Percentiles rank a stretch among this genome's conserved stretches.
phyloP scores from a whole-genome alignment of 345 rosid genomes.

The Eucalyptus camaldulensis region DNA sequence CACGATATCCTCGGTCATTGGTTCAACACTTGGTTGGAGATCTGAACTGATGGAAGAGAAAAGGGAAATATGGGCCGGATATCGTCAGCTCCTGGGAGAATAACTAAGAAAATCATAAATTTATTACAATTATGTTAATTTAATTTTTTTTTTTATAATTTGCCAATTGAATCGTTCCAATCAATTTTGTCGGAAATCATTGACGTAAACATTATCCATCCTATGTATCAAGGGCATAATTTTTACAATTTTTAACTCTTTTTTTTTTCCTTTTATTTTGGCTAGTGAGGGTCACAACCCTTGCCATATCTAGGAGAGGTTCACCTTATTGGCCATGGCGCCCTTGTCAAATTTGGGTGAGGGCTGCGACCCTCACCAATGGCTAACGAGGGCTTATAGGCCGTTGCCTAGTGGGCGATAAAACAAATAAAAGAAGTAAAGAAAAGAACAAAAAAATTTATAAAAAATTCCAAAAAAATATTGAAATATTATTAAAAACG shows the following conservation, averaged over 20 bases:
- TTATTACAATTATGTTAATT: fast-evolving
- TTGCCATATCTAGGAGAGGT: neutral
- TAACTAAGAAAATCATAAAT: neutral
- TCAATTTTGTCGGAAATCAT: too few species aligned
- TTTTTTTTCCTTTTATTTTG: neutral
- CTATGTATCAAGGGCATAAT: neutral
- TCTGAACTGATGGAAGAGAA: neutral
- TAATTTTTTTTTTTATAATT: too few species aligned
- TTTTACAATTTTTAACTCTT: too few species aligned
- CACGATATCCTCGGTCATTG: neutral
- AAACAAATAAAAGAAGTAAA: neutral
- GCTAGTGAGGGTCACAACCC: neutral
- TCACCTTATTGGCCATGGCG: neutral
- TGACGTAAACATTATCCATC: neutral
- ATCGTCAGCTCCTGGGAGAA: neutral
- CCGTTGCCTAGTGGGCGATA: neutral
- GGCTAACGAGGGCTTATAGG: neutral
- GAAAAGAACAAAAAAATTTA: neutral
- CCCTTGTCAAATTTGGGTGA: neutral
- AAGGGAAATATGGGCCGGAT: neutral
- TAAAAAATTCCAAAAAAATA: too few species aligned
- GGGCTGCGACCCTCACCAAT: neutral
- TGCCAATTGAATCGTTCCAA: too few species aligned
- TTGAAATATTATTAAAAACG: too few species aligned
- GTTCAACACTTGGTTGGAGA: neutral